Evolutionary conservation across 768 basidiomycete genomes (phyloP).

Genomic region (Mycena chlorophos): DNA sequence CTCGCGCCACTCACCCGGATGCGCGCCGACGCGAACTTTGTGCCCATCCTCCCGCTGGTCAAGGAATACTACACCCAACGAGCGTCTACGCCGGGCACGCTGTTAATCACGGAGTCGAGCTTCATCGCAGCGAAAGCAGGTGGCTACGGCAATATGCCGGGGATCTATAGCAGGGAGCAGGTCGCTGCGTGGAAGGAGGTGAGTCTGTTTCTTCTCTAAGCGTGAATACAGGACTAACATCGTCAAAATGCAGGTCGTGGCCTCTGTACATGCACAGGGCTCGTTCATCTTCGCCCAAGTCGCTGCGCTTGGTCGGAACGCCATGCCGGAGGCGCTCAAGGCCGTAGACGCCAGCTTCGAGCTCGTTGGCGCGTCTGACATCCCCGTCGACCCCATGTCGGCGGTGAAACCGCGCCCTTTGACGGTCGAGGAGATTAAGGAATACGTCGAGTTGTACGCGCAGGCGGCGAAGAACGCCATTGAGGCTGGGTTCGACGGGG

Average conservation of each 20-base stretch:
- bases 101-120: slow-evolving; percentile 45
- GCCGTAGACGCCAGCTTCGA: slow-evolving; percentile 23
- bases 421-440: not conserved
- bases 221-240: too few species aligned
- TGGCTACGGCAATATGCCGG: slow-evolving; percentile 24
- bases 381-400: not conserved
- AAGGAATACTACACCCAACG: slow-evolving; percentile 41
- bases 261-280: slow-evolving; percentile 49
- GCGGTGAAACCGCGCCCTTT: not conserved
- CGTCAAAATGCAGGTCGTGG: slow-evolving; percentile 35
- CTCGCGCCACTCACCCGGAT: slow-evolving; percentile 38
- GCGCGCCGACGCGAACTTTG: slow-evolving; percentile 25
- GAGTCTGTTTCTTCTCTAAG: not conserved
- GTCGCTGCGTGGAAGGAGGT: slow-evolving; percentile 24
- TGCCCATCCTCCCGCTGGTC: slow-evolving; percentile 31
- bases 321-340: slow-evolving; percentile 29
- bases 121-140: slow-evolving; percentile 30
- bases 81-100: slow-evolving; percentile 37
- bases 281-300: slow-evolving; percentile 47
- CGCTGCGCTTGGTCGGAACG: slow-evolving; percentile 32
- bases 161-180: slow-evolving; percentile 23
- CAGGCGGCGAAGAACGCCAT: not conserved
- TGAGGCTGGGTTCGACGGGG: not conserved
- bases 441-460: not conserved
- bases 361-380: slow-evolving; percentile 28